Evolutionary conservation across 495 filamentous ascomycete genomes (phyloP).

Genomic region (Penicillium maclennaniae): DNA sequence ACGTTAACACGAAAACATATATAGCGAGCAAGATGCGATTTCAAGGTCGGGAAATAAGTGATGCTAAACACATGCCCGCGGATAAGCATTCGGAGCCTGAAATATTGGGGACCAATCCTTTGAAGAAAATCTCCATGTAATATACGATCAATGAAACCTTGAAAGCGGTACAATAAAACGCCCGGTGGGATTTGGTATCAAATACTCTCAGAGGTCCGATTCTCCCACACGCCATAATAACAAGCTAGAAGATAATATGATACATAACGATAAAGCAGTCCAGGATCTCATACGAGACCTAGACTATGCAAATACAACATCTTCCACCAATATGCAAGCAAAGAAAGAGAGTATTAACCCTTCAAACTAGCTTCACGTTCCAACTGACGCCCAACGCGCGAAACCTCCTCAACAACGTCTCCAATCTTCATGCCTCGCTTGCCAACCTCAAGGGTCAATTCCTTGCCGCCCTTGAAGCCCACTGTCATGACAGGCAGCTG

Average conservation of each 20-base stretch:
- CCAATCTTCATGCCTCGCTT: conserved; percentile 82
- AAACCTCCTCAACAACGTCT: conserved; percentile 82
- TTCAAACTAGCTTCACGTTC: conserved; percentile 78
- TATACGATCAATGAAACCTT: too few relatives aligned
- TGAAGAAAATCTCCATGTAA: too few relatives aligned
- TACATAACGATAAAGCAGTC: conserved; percentile 25
- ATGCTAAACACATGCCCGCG: too few relatives aligned
- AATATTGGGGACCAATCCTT: too few relatives aligned
- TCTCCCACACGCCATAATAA: conserved; percentile 5
- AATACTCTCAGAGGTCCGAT: neutral
- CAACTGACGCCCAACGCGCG: conserved; percentile 78
- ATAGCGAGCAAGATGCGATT: too few relatives aligned
- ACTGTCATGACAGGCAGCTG: conserved; percentile 55
- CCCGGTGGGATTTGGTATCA: neutral
- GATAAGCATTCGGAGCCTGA: too few relatives aligned
- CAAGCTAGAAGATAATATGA: conserved; percentile 18
- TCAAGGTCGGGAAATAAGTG: too few relatives aligned
- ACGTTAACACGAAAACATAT: too few relatives aligned
- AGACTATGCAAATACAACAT: neutral
- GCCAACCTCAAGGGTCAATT: conserved; percentile 63
- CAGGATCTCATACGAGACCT: conserved; percentile 5
- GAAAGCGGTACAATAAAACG: neutral
- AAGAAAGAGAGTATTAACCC: conserved; percentile 39
- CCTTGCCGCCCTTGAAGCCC: conserved; percentile 60
- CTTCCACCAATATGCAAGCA: neutral